These are phyloP conservation scores for Exophiala lecanii-corni DNA, from an alignment of 2,329 filamentous ascomycete species.

Conservation along the genomic window DNA sequence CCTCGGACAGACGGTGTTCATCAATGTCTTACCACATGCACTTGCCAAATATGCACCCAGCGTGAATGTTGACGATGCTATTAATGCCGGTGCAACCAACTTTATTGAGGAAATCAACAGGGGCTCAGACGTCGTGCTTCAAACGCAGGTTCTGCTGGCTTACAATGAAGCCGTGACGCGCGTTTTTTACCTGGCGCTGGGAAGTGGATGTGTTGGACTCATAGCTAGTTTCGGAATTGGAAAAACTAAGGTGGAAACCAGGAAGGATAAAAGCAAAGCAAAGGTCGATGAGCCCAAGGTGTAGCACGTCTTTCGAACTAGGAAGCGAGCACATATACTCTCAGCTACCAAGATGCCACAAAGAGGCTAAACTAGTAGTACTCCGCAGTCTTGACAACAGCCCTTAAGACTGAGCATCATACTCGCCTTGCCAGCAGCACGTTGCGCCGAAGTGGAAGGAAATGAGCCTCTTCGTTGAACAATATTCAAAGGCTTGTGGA, in stretches of 20 bases:
- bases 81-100: constrained; percentile 21
- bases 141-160: constrained; percentile 28
- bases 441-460: too few relatives aligned
- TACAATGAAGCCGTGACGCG: constrained; percentile 22
- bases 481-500: too few relatives aligned
- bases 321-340: too few relatives aligned
- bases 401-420: too few relatives aligned
- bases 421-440: too few relatives aligned
- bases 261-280: constrained; percentile 4
- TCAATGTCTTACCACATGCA: constrained; percentile 15
- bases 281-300: not conserved
- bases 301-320: too few relatives aligned
- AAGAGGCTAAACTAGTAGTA: too few relatives aligned
- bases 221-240: constrained; percentile 15
- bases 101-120: constrained; percentile 11
- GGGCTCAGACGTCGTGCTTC: not conserved
- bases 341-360: too few relatives aligned
- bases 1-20: constrained; percentile 24
- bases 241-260: constrained; percentile 13
- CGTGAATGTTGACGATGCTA: constrained; percentile 17
- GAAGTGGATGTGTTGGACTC: constrained; percentile 4
- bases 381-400: too few relatives aligned
- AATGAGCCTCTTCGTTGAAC: too few relatives aligned
- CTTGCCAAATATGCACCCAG: constrained; percentile 8
- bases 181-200: constrained; percentile 20